Base-by-base conservation (phyloP, 345 rosid genomes). In the Excoecaria agallocha region DNA sequence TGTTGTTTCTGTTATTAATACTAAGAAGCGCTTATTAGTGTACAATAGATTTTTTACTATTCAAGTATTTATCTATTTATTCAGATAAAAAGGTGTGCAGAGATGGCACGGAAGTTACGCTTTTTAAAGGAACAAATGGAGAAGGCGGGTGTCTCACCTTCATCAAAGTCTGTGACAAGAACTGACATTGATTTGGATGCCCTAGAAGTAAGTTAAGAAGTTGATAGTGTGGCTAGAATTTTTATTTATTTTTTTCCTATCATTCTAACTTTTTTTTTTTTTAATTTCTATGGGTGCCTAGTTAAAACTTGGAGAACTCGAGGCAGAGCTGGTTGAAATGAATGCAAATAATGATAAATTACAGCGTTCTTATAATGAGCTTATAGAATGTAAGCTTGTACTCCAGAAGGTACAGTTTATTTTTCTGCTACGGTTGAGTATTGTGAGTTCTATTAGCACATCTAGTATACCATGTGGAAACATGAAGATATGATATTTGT, bases 271-370 rank as follows among this genome's bases (percentile, higher is more conserved):
- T n/a, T 65, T 25, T 73, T 58, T 48, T 68, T 1, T 19, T 0
- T 12, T n/a, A n/a, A n/a, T n/a, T n/a, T n/a, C n/a, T n/a, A 66
- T 64, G 71, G 61, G 35, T 76, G 51, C 82, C 6, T 62, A 93
- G 98, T 74, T 82, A n/a, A 95, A 88, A 85, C 93, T 91, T 82
- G 97, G 88, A 79, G 99, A 90, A 69, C 87, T 91, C 68, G 99
- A 93, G 86, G 94, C 97, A 16, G 98, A 93, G 83, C 91, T 93
- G 75, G 82, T 91, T 83, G 99, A 93, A 81, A 90, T 93, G 80
- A 95, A 90, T 76, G 89, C 93, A 76, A 95, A 93, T 79, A 87
- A 90, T 78, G 96, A 91, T 56, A 95, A 91, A 69, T 78, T 93
- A 84, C 92, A 88, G 76, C 90, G 93, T 25, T 24, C 91, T 64